Evolutionary conservation across 495 filamentous ascomycete species (phyloP).

Genomic region (Penicillium silybi): DNA sequence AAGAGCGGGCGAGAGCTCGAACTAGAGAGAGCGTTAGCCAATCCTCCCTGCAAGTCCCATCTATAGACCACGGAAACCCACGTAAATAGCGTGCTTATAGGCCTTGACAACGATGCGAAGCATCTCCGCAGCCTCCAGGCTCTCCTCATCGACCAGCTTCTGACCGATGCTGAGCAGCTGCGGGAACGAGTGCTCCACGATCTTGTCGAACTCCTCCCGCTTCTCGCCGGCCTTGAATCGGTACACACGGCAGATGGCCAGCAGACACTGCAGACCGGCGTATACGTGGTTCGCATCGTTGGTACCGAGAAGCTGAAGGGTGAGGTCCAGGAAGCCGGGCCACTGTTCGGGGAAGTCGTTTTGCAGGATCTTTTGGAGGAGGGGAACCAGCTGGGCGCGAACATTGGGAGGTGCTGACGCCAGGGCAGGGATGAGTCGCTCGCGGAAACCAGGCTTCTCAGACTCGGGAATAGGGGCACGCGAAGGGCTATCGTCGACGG

Average conservation of each 20-base stretch:
- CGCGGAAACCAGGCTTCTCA: conserved; percentile 82
- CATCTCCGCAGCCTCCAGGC: conserved; percentile 94
- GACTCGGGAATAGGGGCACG: conserved; percentile 74
- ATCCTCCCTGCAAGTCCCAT: not conserved
- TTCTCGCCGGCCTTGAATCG: conserved; percentile 85
- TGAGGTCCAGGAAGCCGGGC: conserved; percentile 90
- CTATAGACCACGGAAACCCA: conserved; percentile 43
- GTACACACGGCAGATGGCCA: conserved; percentile 90
- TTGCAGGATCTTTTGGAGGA: conserved; percentile 92
- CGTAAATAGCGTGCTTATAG: conserved; percentile 96
- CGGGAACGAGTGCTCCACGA: conserved; percentile 89
- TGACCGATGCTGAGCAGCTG: conserved; percentile 81
- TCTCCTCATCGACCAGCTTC: conserved; percentile 82
- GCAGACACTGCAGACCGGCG: conserved; percentile 87
- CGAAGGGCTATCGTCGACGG: conserved; percentile 61
- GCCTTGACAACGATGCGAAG: conserved; percentile 89
- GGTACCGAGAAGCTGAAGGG: conserved; percentile 76
- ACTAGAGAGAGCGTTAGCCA: conserved; percentile 47
- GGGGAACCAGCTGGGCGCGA: conserved; percentile 84
- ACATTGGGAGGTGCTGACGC: conserved; percentile 73
- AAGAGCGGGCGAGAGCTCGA: conserved; percentile 77
- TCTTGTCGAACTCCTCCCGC: conserved; percentile 85
- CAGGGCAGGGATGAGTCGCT: conserved; percentile 82
- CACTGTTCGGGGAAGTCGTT: conserved; percentile 92
- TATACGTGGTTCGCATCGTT: conserved; percentile 82